These are phyloP conservation scores for Thelephora terrestris DNA, from an alignment of 1,284 basidiomycete genomes.

Conservation along the genomic window DNA sequence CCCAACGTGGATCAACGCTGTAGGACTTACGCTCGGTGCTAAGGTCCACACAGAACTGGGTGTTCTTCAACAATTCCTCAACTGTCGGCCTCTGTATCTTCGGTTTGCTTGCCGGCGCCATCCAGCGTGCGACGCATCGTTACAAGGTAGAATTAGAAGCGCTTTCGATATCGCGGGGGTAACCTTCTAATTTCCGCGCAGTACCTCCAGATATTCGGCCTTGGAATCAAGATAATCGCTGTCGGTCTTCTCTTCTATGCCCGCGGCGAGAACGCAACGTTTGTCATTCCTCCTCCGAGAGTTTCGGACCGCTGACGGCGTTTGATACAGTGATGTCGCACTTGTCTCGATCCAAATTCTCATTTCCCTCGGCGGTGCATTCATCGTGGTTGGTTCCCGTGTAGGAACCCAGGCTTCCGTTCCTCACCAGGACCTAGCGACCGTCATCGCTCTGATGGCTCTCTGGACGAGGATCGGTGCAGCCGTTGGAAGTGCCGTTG, in stretches of 20 bases:
- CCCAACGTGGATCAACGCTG: no score
- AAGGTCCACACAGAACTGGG: conserved; percentile 40
- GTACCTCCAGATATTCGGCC: background rate
- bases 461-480: conserved; percentile 75
- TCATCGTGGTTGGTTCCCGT: conserved; percentile 60
- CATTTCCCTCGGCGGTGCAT: conserved; percentile 73
- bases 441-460: conserved; percentile 73
- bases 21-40: no score
- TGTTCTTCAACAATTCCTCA: conserved; percentile 46
- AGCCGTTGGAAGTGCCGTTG: conserved; percentile 58
- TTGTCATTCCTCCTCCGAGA: no score
- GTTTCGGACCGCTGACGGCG: no score
- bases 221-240: conserved; percentile 30
- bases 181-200: background rate
- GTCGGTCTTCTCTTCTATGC: conserved; percentile 29
- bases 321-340: conserved; percentile 35
- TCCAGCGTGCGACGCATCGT: conserved; percentile 43
- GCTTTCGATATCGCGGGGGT: no score
- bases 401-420: conserved; percentile 76
- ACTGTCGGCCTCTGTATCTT: conserved; percentile 57
- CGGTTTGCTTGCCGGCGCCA: conserved; percentile 49
- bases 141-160: conserved; percentile 24
- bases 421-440: conserved; percentile 67
- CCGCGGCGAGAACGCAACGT: conserved; percentile 41
- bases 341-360: conserved; percentile 65